Evolutionary conservation across 768 basidiomycete genomes (phyloP), one percentile per base, ranked within the genome.

Genomic region (Tylopilus plumbeoviolaceoides): DNA sequence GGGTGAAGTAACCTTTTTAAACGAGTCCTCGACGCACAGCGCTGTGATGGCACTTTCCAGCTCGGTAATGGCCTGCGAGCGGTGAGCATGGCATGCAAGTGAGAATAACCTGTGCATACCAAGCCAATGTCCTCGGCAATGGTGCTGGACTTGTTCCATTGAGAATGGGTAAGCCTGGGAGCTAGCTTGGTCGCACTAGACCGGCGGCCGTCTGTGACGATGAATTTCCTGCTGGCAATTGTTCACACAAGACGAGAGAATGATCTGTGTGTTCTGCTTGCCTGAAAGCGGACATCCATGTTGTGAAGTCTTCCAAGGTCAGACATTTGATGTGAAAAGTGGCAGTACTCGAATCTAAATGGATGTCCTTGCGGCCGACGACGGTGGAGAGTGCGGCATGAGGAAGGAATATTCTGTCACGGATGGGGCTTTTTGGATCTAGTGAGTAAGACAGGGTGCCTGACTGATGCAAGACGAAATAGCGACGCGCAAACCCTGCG

Each of bases 291-390:
- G 73, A 57, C 80, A 88, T 87, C 90, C 90, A 92, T 44, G 63
- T 71, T 45, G 82, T 71, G 58, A 89, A 91, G 62, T 92, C 90
- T 9, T 82, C 80, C 17, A 70, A 69, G 44, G 72, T 83, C n/a
- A 89, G 69, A 64, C 87, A 89, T 68, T 85, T 88, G 56, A 92
- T 79, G 68, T 92, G 90, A 64, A 91, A 92, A 1, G 87, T 91
- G 25, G 84, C 85, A 41, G 75, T 82, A 60, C 74, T 78, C 4
- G 87, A 83, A 62, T 93, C 90, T 44, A 93, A 75, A 60, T 91
- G 89, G 46, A 92, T 89, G 61, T 91, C 87, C 65, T 78, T 88
- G 54, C 84, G 80, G 5, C 84, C 84, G n/a, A 75, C 74, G 5
- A 81, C 75, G 18, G 87, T 89, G 20, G 89, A 83, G 54, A 92